Conservation (phyloP, 805 yeast genomes). For the Kluyveromyces nonfermentans region DNA sequence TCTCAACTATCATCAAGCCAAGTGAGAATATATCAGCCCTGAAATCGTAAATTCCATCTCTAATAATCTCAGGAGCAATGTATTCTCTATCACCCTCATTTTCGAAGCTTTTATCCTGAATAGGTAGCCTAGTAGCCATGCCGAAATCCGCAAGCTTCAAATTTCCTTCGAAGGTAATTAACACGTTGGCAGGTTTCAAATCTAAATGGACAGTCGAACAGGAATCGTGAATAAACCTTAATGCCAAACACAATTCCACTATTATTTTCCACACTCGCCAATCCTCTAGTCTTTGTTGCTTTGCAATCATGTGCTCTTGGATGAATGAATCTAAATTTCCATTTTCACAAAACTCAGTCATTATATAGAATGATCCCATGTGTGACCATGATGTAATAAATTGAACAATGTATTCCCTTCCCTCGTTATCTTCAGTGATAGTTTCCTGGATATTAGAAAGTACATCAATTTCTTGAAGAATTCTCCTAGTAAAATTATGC, state of each 20-base stretch:
- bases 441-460: constrained; percentile 26
- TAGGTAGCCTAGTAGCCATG: constrained; percentile 76
- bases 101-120: constrained; percentile 53
- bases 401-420: constrained; percentile 68
- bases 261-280: constrained; percentile 97
- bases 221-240: constrained; percentile 67
- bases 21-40: constrained; percentile 94
- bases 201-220: constrained; percentile 77
- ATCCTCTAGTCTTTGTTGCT: constrained; percentile 58
- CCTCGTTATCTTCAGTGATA: constrained; percentile 40
- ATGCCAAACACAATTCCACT: constrained; percentile 71
- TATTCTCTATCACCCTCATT: constrained; percentile 96
- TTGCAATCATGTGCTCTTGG: constrained; percentile 65
- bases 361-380: constrained; percentile 67
- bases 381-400: constrained; percentile 82
- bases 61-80: constrained; percentile 92
- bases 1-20: constrained; percentile 87
- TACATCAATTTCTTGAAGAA: constrained; percentile 25
- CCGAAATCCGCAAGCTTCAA: constrained; percentile 97
- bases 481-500: constrained; percentile 18
- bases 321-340: constrained; percentile 81
- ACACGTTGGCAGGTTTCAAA: constrained; percentile 89
- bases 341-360: constrained; percentile 93
- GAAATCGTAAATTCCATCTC: constrained; percentile 71
- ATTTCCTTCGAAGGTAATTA: constrained; percentile 89